Evolutionary conservation across 208 protist species (phyloP), one percentile per base, ranked within the genome.

Genomic region (Acanthamoeba sp.): DNA sequence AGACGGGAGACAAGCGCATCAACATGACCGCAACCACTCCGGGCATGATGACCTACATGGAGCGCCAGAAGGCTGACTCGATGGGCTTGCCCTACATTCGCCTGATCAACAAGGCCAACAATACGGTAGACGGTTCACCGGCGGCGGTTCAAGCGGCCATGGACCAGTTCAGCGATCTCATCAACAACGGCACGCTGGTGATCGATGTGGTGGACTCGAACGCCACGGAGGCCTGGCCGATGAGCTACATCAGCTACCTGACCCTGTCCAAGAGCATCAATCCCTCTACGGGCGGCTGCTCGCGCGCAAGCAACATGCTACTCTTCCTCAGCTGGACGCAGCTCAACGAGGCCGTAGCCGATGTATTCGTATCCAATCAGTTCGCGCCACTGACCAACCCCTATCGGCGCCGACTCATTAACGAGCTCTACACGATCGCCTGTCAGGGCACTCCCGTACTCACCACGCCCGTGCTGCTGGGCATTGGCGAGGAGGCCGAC

Each of bases 261-360:
- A 64, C 59, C 6, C 85, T 91, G 36, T 76, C 52, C 10, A 24
- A 24, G 29, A 71, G 6, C 52, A 91, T 91, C 59, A 69, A 40
- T 24, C 76, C 76, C 10, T 20, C 42, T 27, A 73, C 85, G 1
- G 52, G 59, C 40, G 85, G 59, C 40, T 91, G 85, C 85, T 73
- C 52, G 16, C 52, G 85, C 16, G 85, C 59, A 22, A 76, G 59
- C 59, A 52, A 91, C 57, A 64, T 91, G 59, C 32, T 91, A 27
- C 32, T 91, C 7, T 91, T 91, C 55, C 85, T 91, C 55, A 91
- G 85, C 85, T 91, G 85, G 85, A 91, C 85, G 12, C 85, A 91
- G 59, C 85, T 91, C 24, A 91, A 91, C 85, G 85, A 91, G 32
- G 57, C 14, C 18, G 85, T 73, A 5, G 45, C 52, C 16, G 29